These are phyloP conservation scores for Stephania yunnanensis DNA, from an alignment of 164 flowering plant genomes.

Conservation along the genomic window DNA sequence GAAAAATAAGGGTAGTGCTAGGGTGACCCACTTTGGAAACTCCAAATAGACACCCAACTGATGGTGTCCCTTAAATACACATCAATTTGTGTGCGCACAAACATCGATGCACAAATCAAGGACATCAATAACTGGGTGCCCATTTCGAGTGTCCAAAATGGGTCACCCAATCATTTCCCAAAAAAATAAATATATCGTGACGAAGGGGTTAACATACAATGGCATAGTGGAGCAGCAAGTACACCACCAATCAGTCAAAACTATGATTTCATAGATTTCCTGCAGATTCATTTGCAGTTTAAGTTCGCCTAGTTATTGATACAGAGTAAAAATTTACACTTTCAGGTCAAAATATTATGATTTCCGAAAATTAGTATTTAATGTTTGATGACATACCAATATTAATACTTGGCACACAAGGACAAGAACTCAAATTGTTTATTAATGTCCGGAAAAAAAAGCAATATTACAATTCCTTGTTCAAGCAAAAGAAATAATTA, in stretches of 20 bases:
- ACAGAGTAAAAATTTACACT: neutral
- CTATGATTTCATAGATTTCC: neutral
- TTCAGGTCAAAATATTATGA: neutral
- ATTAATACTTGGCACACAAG: neutral
- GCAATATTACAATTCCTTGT: neutral
- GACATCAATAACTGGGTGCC: no score
- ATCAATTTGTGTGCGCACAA: no score
- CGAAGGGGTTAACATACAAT: no score
- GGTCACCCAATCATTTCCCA: no score
- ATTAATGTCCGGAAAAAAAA: neutral
- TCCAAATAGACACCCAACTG: no score
- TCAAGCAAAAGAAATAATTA: neutral
- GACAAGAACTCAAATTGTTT: neutral
- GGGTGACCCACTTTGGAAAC: no score
- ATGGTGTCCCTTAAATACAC: no score
- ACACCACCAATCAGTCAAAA: neutral
- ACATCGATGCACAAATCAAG: no score
- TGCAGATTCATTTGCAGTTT: neutral
- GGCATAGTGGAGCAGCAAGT: neutral
- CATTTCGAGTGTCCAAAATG: no score
- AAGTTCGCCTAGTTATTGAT: neutral
- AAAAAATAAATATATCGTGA: no score
- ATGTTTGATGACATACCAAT: neutral
- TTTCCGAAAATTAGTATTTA: neutral
- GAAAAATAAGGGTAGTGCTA: no score